phyloP scores from a whole-genome alignment of 2,329 filamentous ascomycete genomes.

The Cryphonectria nitschkei region DNA sequence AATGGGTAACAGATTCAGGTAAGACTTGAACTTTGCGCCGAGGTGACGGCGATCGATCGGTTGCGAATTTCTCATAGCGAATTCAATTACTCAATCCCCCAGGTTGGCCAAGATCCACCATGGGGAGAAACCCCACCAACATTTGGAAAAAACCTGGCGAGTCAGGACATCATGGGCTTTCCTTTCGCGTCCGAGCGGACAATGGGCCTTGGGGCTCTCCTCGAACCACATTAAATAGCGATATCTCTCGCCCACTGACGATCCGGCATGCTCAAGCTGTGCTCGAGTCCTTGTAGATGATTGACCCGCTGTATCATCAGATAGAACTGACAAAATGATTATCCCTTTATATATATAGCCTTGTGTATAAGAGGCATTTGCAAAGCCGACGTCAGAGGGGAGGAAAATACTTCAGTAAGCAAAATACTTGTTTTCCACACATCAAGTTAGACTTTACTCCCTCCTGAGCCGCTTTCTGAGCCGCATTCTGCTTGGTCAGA shows the following conservation, averaged over 20 bases:
- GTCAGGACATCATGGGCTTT: slow-evolving; percentile 1
- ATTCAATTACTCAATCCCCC: slow-evolving; percentile 14
- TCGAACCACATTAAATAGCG: not conserved
- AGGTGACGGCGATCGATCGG: slow-evolving; percentile 8
- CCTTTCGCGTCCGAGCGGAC: not conserved
- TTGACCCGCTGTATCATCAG: not conserved
- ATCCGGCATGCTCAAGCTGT: not conserved
- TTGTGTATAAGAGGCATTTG: not conserved
- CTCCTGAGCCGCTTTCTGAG: not conserved
- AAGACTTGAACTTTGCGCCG: not conserved
- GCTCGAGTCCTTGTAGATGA: not conserved
- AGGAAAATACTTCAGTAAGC: too few species aligned
- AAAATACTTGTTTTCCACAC: not conserved
- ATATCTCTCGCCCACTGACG: not conserved
- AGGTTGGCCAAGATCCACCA: slow-evolving; percentile 6
- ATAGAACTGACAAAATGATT: not conserved
- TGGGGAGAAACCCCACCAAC: slow-evolving; percentile 8
- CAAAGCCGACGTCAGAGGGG: not conserved
- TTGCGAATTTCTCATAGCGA: slow-evolving; percentile 4
- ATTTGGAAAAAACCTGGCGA: not conserved
- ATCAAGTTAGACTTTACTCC: not conserved
- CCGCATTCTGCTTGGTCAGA: not conserved
- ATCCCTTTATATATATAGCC: not conserved
- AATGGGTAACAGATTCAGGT: slow-evolving; percentile 13
- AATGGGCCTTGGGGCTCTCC: not conserved